These are phyloP conservation scores for Achaetomium macrosporum DNA, from an alignment of 2,329 filamentous ascomycete species.

Conservation along the genomic window DNA sequence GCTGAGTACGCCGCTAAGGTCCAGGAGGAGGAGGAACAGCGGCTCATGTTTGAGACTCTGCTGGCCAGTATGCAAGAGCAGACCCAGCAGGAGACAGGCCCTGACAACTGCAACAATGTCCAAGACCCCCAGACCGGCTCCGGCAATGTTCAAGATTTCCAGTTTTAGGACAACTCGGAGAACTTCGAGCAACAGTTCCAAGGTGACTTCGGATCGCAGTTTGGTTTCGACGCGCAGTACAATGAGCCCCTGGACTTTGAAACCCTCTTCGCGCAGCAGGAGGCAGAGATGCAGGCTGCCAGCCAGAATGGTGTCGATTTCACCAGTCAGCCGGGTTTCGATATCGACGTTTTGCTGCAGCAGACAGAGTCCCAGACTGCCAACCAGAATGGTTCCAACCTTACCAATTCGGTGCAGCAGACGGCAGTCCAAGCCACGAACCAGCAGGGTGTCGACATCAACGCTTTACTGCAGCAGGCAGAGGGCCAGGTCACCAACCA, in stretches of 20 bases:
- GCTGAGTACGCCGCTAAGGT: background rate
- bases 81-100: background rate
- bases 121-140: background rate
- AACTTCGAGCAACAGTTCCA: slow-evolving; percentile 10
- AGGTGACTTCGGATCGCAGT: background rate
- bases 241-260: slow-evolving; percentile 5
- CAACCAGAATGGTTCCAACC: too few species aligned
- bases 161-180: slow-evolving; percentile 11
- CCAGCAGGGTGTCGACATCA: background rate
- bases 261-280: background rate
- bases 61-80: background rate
- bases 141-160: slow-evolving; percentile 8
- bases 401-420: too few species aligned
- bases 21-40: background rate
- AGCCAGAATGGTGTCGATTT: background rate
- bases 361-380: too few species aligned
- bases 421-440: too few species aligned
- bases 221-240: background rate
- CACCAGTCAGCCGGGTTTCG: background rate
- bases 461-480: background rate
- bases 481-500: background rate
- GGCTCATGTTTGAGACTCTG: background rate
- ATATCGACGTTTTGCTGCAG: background rate
- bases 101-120: background rate
- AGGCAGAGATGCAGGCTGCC: background rate